Evolutionary conservation across 1,284 basidiomycete species (phyloP).

Genomic region (Boletus holoroseus): DNA sequence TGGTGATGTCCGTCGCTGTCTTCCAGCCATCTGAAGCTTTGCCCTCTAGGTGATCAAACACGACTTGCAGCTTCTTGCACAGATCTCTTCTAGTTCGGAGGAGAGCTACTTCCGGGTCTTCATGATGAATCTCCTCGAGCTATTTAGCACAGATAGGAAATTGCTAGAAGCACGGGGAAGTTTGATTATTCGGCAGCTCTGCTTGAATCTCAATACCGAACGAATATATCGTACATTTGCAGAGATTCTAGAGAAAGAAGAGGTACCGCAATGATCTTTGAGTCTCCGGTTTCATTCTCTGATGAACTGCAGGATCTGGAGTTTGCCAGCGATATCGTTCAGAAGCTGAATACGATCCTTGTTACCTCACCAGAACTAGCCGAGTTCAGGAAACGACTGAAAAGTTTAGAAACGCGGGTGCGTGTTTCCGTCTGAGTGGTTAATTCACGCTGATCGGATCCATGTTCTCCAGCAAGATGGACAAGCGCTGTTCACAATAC

Average conservation of each 20-base stretch:
- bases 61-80: slow-evolving; percentile 91
- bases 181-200: slow-evolving; percentile 93
- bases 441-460: slow-evolving; percentile 9
- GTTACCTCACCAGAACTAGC: slow-evolving; percentile 94
- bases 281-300: not conserved
- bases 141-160: slow-evolving; percentile 92
- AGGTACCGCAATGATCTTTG: slow-evolving; percentile 44
- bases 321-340: slow-evolving; percentile 95
- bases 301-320: slow-evolving; percentile 71
- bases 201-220: slow-evolving; percentile 92
- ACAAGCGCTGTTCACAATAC: slow-evolving; percentile 83
- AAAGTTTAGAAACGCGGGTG: slow-evolving; percentile 90
- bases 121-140: slow-evolving; percentile 89
- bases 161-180: slow-evolving; percentile 91
- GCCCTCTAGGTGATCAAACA: slow-evolving; percentile 79
- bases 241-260: slow-evolving; percentile 96
- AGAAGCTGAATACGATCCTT: slow-evolving; percentile 94
- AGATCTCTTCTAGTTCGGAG: slow-evolving; percentile 92
- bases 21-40: not conserved
- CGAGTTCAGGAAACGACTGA: slow-evolving; percentile 89
- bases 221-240: slow-evolving; percentile 94
- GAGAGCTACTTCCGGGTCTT: slow-evolving; percentile 94
- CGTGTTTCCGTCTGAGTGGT: slow-evolving; percentile 23
- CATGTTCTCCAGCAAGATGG: slow-evolving; percentile 70
- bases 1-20: slow-evolving; percentile 5